These are phyloP conservation scores for Tilletia indica DNA, from an alignment of 1,284 basidiomycete genomes.

Conservation along the genomic window DNA sequence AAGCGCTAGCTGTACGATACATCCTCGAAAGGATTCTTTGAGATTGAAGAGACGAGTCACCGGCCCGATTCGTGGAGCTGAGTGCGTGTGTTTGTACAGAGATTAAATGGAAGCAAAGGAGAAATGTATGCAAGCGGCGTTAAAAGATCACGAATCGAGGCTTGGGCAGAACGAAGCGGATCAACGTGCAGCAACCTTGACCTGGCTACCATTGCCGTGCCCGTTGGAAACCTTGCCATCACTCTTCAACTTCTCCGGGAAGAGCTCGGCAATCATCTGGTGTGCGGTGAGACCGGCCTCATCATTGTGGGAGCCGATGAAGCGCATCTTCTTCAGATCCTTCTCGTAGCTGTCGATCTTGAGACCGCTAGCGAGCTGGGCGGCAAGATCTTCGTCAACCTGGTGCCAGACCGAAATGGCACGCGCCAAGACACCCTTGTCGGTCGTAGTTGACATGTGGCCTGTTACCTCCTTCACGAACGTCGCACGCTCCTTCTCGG, in stretches of 20 bases:
- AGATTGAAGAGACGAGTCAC: no score
- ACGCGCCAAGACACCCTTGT: constrained; percentile 28
- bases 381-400: constrained; percentile 34
- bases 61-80: no score
- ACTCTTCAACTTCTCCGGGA: neutral
- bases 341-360: constrained; percentile 37
- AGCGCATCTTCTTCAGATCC: constrained; percentile 26
- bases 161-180: no score
- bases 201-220: no score
- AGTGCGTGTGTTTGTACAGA: no score
- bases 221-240: neutral
- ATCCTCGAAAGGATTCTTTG: no score
- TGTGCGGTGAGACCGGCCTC: neutral
- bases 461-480: constrained; percentile 28
- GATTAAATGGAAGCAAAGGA: no score
- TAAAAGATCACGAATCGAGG: no score
- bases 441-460: constrained; percentile 36
- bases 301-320: constrained; percentile 41
- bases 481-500: constrained; percentile 57
- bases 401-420: constrained; percentile 40
- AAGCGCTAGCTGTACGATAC: no score
- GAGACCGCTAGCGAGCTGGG: constrained; percentile 35
- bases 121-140: no score
- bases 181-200: no score
- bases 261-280: constrained; percentile 10